phyloP scores from a whole-genome alignment of 805 yeast genomes.

The Barnettozyma populi region DNA sequence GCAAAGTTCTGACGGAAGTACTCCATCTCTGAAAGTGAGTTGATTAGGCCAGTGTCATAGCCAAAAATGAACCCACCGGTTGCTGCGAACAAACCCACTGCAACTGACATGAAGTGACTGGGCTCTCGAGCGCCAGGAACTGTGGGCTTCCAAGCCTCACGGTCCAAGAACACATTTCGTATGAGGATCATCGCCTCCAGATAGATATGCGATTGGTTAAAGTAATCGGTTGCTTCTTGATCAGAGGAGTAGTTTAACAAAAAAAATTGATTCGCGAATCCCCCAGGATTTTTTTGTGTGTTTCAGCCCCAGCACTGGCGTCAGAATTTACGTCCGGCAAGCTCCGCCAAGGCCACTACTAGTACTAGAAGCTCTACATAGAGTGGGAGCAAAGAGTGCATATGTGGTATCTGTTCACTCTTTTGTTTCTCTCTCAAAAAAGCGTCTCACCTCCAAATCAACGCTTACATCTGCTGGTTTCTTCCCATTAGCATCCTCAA shows the following conservation, averaged over 20 bases:
- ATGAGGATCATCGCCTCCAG: slow-evolving; percentile 9
- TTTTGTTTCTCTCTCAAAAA: slow-evolving; percentile 2
- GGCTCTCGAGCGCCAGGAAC: slow-evolving; percentile 31
- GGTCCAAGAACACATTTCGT: slow-evolving; percentile 19
- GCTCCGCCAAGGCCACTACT: background rate
- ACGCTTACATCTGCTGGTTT: slow-evolving; percentile 50
- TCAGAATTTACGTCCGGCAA: too few species aligned
- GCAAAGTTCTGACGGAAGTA: slow-evolving; percentile 59
- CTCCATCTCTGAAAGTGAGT: slow-evolving; percentile 71
- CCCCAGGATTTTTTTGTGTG: too few species aligned
- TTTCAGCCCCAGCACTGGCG: too few species aligned
- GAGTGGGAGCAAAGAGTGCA: background rate
- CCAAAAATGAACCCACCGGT: slow-evolving; percentile 90
- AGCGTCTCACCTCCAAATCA: slow-evolving; percentile 39
- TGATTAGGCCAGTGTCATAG: slow-evolving; percentile 83
- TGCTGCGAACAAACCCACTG: slow-evolving; percentile 78
- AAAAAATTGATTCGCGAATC: background rate
- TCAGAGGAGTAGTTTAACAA: background rate
- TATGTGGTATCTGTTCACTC: background rate
- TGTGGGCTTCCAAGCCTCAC: slow-evolving; percentile 1
- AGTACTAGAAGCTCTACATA: too few species aligned
- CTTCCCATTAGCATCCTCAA: slow-evolving; percentile 46
- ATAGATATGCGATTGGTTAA: background rate
- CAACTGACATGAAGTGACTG: slow-evolving; percentile 58
- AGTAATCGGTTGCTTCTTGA: background rate